Base-by-base conservation (phyloP, 2,329 filamentous ascomycete genomes). In the Neopestalotiopsis sp. region DNA sequence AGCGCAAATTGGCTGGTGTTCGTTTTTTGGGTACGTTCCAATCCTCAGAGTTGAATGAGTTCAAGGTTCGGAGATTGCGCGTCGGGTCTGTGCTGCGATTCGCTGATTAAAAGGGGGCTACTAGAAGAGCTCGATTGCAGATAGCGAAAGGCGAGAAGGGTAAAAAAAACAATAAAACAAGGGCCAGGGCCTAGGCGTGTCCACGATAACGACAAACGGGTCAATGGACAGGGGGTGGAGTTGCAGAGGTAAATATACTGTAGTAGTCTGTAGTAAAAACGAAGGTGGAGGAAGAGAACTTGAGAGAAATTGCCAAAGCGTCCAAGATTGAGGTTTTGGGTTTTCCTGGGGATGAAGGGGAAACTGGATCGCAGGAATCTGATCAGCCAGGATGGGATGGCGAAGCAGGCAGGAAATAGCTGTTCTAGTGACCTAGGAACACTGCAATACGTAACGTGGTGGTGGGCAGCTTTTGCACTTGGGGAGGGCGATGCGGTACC, bases 21-120 rank as follows among this genome's bases (percentile, higher is more conserved):
- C 20, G 42, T 64, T 40, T 45, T 49, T 28, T 65, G 28, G 64
- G 28, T 34, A 30, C 42, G 64, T 6, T 32, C 24, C 24, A 28
- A 28, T 28, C 24, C 13, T 57, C 45, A 42, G 14, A 40, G 45
- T 52, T 42, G 20, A 24, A 17, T 14, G 64, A 58, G 30, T 58
- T 42, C 45, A 66, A 66, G 64, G 64, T 66, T 58, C 45, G 64
- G 64, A 66, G 64, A 66, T 66, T 66, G 64, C 64, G 64, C 45
- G 64, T 66, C 30, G 45, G 64, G 64, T 57, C 45, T 65, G 45
- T 58, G 64, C 64, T 28, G 52, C 52, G 64, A 58, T 32, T 14
- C 30, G 64, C 17, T 57, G n/a, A 66, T 66, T 58, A 66, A 66
- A 52, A 66, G 52, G 52, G 64, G 64, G 34, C 34, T 65, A 14